Base-by-base conservation (phyloP, 306 rosid genomes). In the Urtica urens region DNA sequence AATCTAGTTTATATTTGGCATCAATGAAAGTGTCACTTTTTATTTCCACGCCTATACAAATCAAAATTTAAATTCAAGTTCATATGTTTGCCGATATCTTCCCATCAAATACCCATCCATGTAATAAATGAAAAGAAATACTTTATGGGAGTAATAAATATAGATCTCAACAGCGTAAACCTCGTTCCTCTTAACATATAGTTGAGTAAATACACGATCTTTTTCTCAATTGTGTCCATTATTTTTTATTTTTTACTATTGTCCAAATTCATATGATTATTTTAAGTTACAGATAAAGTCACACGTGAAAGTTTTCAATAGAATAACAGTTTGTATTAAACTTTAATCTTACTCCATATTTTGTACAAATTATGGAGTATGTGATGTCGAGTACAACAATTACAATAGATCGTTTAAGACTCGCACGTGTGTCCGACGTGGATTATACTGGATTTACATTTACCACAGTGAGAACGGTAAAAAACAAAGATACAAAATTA, bases 351-450 rank as follows among this genome's bases (percentile, higher is more conserved):
- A n/a, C n/a, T n/a, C n/a, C n/a, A n/a, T n/a, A n/a, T n/a, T n/a
- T n/a, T n/a, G n/a, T n/a, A n/a, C n/a, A n/a, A n/a, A n/a, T n/a
- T n/a, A n/a, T n/a, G n/a, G n/a, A n/a, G n/a, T n/a, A n/a, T n/a
- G n/a, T n/a, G n/a, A n/a, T n/a, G n/a, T n/a, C n/a, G n/a, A n/a
- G n/a, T n/a, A n/a, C n/a, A n/a, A n/a, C n/a, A n/a, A n/a, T n/a
- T n/a, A n/a, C n/a, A n/a, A n/a, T n/a, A n/a, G n/a, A n/a, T n/a
- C n/a, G n/a, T n/a, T n/a, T n/a, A 44, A 44, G 12, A 44, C 22
- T 6, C 30, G 22, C 58, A 53, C 39, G 49, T 54, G 49, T n/a
- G 23, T 40, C 49, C 37, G 18, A 54, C 59, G 50, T 28, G 15
- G 57, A 59, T 20, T 2, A 5, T n/a, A 22, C 16, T 48, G 10